Evolutionary conservation across 1,284 basidiomycete species (phyloP).

Genomic region (Apiotrichum brassicae): DNA sequence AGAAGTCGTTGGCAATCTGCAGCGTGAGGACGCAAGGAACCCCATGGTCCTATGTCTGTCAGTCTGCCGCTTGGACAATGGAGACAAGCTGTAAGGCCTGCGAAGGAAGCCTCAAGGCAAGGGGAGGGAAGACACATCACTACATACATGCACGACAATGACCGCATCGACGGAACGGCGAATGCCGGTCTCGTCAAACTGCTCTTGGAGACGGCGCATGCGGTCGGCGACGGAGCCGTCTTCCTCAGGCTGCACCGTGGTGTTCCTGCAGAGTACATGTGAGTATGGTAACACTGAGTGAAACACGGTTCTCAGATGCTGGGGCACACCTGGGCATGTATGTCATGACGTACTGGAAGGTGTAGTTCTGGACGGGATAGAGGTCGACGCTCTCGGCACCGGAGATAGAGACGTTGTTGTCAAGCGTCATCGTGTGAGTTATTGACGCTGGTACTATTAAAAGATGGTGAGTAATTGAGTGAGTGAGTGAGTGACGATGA

Average conservation of each 20-base stretch:
- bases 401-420: not conserved
- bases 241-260: constrained; percentile 78
- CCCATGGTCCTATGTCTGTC: constrained; percentile 75
- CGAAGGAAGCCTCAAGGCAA: too few relatives aligned
- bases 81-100: too few relatives aligned
- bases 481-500: not conserved
- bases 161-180: constrained; percentile 92
- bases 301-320: too few relatives aligned
- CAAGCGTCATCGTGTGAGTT: not conserved
- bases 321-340: not conserved
- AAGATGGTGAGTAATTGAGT: not conserved
- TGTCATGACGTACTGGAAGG: constrained; percentile 9
- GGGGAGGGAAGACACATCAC: too few relatives aligned
- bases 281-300: too few relatives aligned
- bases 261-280: constrained; percentile 8
- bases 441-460: not conserved
- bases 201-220: constrained; percentile 81
- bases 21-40: constrained; percentile 95
- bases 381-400: constrained; percentile 4
- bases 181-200: constrained; percentile 95
- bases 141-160: constrained; percentile 80
- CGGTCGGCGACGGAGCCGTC: constrained; percentile 88
- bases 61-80: too few relatives aligned
- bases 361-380: constrained; percentile 15
- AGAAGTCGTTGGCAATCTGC: constrained; percentile 97